Conservation (phyloP, 208 protist species). For the Leptomonas seymouri region DNA sequence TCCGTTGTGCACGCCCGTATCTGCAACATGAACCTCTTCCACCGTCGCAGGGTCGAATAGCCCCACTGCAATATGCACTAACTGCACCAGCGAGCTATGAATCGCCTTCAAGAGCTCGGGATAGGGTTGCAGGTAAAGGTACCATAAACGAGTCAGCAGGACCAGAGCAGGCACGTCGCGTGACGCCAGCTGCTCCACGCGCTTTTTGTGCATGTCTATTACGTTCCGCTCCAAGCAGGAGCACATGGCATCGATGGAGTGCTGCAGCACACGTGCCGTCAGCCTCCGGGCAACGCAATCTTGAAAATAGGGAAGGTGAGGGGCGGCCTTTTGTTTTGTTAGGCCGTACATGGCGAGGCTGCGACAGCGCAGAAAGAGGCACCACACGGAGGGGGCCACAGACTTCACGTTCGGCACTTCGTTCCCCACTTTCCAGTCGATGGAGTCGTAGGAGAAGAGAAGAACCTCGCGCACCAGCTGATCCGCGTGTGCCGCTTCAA, state of each 20-base stretch:
- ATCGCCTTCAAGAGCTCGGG: not conserved
- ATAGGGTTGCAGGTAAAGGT: slow-evolving; percentile 6
- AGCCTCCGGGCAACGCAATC: slow-evolving; percentile 11
- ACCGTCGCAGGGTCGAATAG: slow-evolving; percentile 13
- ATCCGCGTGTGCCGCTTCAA: slow-evolving; percentile 17
- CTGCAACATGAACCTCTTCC: not conserved
- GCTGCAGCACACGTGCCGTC: slow-evolving; percentile 14
- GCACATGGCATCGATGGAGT: slow-evolving; percentile 14
- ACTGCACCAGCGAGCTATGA: slow-evolving; percentile 10
- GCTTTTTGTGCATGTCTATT: slow-evolving; percentile 22
- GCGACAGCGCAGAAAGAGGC: slow-evolving; percentile 28
- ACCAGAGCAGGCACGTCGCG: slow-evolving; percentile 28
- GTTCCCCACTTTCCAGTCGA: slow-evolving; percentile 25
- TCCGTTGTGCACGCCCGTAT: not conserved
- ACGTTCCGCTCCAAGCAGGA: slow-evolving; percentile 10
- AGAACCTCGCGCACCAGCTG: slow-evolving; percentile 28
- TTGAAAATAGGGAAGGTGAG: not conserved
- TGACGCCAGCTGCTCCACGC: slow-evolving; percentile 15
- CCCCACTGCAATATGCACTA: slow-evolving; percentile 15
- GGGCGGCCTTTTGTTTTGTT: not conserved
- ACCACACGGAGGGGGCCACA: slow-evolving; percentile 21
- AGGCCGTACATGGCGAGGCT: slow-evolving; percentile 13
- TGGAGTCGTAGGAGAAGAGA: slow-evolving; percentile 19
- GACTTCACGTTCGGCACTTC: slow-evolving; percentile 21
- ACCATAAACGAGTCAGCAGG: slow-evolving; percentile 29